Evolutionary conservation across 1,139 yeast genomes (phyloP).

Genomic region (Geotrichum cucujoidarum): DNA sequence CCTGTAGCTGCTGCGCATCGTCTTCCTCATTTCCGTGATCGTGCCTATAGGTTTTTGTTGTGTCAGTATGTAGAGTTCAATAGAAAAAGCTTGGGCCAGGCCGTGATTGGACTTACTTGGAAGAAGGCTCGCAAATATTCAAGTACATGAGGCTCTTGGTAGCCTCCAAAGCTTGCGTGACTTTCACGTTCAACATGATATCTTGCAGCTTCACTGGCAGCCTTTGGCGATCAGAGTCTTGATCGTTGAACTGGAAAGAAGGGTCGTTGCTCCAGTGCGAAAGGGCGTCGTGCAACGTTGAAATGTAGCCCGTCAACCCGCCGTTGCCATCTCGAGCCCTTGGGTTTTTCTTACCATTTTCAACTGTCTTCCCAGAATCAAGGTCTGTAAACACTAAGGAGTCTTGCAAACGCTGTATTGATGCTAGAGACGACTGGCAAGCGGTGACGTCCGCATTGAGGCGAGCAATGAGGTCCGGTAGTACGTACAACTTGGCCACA

Average conservation of each 20-base stretch:
- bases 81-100: too few relatives aligned
- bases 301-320: too few relatives aligned
- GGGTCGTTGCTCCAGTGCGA: conserved; percentile 8
- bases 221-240: too few relatives aligned
- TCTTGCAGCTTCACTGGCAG: not conserved
- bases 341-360: too few relatives aligned
- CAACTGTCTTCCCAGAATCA: too few relatives aligned
- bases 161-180: not conserved
- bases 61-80: too few relatives aligned
- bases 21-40: not conserved
- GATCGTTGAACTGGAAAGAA: too few relatives aligned
- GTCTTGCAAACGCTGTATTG: too few relatives aligned
- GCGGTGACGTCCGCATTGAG: conserved; percentile 3
- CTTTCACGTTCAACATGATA: not conserved
- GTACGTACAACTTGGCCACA: not conserved
- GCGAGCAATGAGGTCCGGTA: conserved; percentile 4
- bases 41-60: too few relatives aligned
- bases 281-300: not conserved
- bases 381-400: too few relatives aligned
- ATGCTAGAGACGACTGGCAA: conserved; percentile 9
- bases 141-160: conserved; percentile 5
- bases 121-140: not conserved
- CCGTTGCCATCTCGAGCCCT: too few relatives aligned
- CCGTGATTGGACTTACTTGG: too few relatives aligned
- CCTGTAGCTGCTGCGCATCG: not conserved